Percentiles rank a stretch among this genome's conserved stretches.
Conservation (phyloP, 768 basidiomycete genomes). For the Termitomyces sp. region DNA sequence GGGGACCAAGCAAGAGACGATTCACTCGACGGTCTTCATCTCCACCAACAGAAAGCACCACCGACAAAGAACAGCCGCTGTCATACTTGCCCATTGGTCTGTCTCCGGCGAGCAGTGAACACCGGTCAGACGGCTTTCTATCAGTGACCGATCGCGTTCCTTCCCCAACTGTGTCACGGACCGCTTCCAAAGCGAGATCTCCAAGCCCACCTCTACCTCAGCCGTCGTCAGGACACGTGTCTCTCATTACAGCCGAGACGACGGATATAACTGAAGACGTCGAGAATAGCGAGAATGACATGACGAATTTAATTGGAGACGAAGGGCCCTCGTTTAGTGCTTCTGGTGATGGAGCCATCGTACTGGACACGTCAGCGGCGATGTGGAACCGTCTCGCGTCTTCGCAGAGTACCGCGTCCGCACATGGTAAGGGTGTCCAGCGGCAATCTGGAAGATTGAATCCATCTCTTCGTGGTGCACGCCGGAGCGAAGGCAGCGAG, state of each 20-base stretch:
- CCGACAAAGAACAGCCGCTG: not conserved
- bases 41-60: not conserved
- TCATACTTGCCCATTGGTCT: not conserved
- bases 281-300: not conserved
- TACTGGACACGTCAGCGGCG: slow-evolving; percentile 47
- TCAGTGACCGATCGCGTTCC: not conserved
- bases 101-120: not conserved
- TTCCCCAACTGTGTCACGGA: not conserved
- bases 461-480: not conserved
- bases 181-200: not conserved
- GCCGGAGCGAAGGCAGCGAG: not conserved
- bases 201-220: not conserved
- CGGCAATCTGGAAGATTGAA: not conserved
- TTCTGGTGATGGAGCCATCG: slow-evolving; percentile 17
- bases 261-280: not conserved
- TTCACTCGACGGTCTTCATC: not conserved
- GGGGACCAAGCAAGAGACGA: slow-evolving; percentile 2
- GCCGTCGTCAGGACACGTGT: not conserved
- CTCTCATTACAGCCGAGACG: not conserved
- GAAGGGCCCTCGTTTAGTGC: not conserved
- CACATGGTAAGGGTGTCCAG: not conserved
- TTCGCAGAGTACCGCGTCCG: not conserved
- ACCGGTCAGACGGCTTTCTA: not conserved
- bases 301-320: slow-evolving; percentile 9
- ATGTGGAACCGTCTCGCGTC: slow-evolving; percentile 28